Percentiles rank a stretch among this genome's conserved stretches.
These are phyloP conservation scores for Galerina marginata DNA, from an alignment of 768 basidiomycete species.

Conservation along the genomic window DNA sequence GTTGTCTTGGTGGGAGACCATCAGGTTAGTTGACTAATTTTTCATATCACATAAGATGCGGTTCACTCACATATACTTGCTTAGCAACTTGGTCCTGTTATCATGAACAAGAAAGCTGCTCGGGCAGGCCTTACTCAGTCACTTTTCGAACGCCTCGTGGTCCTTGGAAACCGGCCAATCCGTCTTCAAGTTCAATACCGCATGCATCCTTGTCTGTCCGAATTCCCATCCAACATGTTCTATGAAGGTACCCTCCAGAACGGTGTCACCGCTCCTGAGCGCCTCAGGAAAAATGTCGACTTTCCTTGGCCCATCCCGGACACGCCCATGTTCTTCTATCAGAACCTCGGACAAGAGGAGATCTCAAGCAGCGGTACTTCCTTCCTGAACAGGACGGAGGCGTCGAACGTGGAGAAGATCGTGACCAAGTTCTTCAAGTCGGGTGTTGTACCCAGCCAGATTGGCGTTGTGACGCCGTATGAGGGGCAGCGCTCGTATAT, in stretches of 20 bases:
- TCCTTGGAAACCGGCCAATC: conserved; percentile 95
- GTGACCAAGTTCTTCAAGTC: conserved; percentile 99
- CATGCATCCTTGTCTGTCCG: conserved; percentile 99
- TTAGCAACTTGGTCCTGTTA: conserved; percentile 95
- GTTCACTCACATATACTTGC: conserved; percentile 15
- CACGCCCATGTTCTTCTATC: conserved; percentile 99
- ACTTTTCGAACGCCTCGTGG: conserved; percentile 95
- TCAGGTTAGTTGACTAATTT: conserved; percentile 46
- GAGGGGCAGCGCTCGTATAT: conserved; percentile 98
- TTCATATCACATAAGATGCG: neutral
- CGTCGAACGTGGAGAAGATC: conserved; percentile 99
- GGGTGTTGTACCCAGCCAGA: conserved; percentile 92
- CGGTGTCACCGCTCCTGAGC: conserved; percentile 97
- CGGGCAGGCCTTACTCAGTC: conserved; percentile 99
- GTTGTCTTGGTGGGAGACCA: conserved; percentile 98
- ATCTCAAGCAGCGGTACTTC: conserved; percentile 98
- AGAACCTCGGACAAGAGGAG: conserved; percentile 98
- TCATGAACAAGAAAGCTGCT: conserved; percentile 99
- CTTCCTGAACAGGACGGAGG: conserved; percentile 98
- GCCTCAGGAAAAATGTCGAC: conserved; percentile 96
- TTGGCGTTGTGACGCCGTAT: conserved; percentile 98
- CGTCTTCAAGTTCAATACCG: conserved; percentile 99
- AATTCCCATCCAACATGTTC: conserved; percentile 99
- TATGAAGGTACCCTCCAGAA: conserved; percentile 99
- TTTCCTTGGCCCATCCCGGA: conserved; percentile 98